phyloP scores from a whole-genome alignment of 805 yeast species.

The Sugiyamaella mastotermitis region DNA sequence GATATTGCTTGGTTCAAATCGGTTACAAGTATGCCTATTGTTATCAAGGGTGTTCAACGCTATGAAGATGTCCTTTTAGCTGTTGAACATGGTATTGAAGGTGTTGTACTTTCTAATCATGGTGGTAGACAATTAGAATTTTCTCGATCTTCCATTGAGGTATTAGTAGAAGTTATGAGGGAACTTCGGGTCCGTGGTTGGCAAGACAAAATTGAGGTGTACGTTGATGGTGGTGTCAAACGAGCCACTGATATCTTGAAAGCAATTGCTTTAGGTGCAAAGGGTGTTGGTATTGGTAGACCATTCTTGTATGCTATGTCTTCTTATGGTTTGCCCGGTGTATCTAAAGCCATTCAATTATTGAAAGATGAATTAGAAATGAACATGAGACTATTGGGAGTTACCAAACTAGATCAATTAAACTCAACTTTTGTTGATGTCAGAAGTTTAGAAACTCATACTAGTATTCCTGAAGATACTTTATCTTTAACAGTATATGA shows the following conservation, averaged over 20 bases:
- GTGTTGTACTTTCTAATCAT: slow-evolving; percentile 81
- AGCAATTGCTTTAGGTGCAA: slow-evolving; percentile 72
- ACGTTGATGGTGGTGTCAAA: slow-evolving; percentile 71
- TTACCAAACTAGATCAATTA: slow-evolving; percentile 51
- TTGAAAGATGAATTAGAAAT: slow-evolving; percentile 64
- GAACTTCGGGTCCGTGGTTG: slow-evolving; percentile 40
- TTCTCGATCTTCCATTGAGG: slow-evolving; percentile 65
- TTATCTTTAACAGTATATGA: slow-evolving; percentile 52
- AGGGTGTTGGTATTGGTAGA: slow-evolving; percentile 68
- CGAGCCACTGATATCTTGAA: slow-evolving; percentile 74
- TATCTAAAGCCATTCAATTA: slow-evolving; percentile 55
- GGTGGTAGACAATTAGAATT: slow-evolving; percentile 88
- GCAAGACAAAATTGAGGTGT: slow-evolving; percentile 51
- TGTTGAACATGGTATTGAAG: slow-evolving; percentile 63
- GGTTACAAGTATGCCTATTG: slow-evolving; percentile 57
- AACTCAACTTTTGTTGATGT: slow-evolving; percentile 57
- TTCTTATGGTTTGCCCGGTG: slow-evolving; percentile 76
- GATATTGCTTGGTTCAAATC: slow-evolving; percentile 53
- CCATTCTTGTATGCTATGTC: slow-evolving; percentile 74
- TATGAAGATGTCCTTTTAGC: slow-evolving; percentile 74
- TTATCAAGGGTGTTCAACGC: slow-evolving; percentile 80
- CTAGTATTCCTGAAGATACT: slow-evolving; percentile 44
- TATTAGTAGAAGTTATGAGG: slow-evolving; percentile 62
- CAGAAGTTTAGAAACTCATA: slow-evolving; percentile 36
- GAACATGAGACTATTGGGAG: slow-evolving; percentile 80